A percentile compares a stretch with the other conserved stretches of the same genome.
Evolutionary conservation across 129 eudicot species (phyloP).

Genomic region (Pittosporum tobira): DNA sequence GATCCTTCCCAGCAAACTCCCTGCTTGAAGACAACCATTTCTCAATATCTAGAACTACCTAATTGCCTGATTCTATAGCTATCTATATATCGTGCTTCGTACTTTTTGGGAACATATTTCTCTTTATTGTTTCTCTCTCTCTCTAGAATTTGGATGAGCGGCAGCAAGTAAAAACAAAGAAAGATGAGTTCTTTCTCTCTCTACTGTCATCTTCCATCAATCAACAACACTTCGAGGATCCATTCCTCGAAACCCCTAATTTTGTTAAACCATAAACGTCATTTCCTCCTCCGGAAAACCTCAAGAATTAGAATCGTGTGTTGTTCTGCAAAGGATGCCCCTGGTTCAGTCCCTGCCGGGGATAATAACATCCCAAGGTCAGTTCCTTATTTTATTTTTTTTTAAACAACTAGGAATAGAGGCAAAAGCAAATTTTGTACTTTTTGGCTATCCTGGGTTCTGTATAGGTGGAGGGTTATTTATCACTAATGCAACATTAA

Average conservation of each 20-base stretch:
- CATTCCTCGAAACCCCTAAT: slow-evolving; percentile 17
- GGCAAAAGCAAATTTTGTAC: no score
- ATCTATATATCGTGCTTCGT: neutral
- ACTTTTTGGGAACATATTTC: neutral
- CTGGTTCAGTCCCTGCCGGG: slow-evolving; percentile 24
- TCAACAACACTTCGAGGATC: slow-evolving; percentile 6
- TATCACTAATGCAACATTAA: no score
- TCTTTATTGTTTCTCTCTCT: no score
- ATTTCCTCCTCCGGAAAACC: neutral
- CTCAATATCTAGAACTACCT: no score
- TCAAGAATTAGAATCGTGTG: slow-evolving; percentile 12
- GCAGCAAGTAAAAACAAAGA: neutral
- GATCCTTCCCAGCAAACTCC: neutral
- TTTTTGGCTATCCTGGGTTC: no score
- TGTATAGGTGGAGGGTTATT: no score
- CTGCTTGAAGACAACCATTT: slow-evolving; percentile 1
- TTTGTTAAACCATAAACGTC: slow-evolving; percentile 23
- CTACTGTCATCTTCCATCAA: slow-evolving; percentile 20
- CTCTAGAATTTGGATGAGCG: neutral
- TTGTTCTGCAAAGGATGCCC: slow-evolving; percentile 36
- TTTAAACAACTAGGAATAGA: no score
- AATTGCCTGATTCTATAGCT: neutral
- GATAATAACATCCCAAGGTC: slow-evolving; percentile 47
- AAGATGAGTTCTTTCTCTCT: slow-evolving; percentile 38
- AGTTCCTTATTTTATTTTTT: neutral